Evolutionary conservation across 176 grass and related monocot species (phyloP).

Genomic region (Oryza meridionalis): DNA sequence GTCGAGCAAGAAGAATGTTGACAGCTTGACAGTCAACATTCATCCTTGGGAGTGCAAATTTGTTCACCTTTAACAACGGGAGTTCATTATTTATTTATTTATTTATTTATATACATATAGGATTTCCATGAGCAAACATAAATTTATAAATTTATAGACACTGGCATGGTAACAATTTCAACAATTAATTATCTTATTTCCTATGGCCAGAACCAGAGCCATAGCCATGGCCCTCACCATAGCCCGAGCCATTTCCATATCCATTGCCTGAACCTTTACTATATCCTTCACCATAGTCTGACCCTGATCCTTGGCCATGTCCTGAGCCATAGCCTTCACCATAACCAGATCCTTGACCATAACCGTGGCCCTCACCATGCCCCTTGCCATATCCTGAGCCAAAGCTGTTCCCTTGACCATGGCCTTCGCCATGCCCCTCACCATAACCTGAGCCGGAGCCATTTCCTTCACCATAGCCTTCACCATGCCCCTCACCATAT

Average conservation of each 20-base stretch:
- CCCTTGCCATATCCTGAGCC: not conserved
- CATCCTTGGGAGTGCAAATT: not conserved
- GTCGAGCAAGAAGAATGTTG: not conserved
- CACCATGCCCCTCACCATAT: constrained; percentile 25
- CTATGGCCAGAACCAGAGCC: constrained; percentile 26
- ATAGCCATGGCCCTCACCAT: constrained; percentile 43
- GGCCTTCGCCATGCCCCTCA: constrained; percentile 17
- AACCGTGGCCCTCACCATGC: not conserved
- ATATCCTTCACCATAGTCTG: not conserved
- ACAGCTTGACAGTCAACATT: not conserved
- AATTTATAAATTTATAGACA: not conserved
- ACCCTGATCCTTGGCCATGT: constrained; percentile 23
- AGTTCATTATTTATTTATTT: constrained; percentile 25
- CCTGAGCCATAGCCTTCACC: constrained; percentile 1
- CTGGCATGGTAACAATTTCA: not conserved
- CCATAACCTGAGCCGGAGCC: constrained; percentile 10
- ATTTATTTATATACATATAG: constrained; percentile 3
- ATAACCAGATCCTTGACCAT: constrained; percentile 26
- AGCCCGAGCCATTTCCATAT: constrained; percentile 29
- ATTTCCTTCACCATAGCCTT: constrained; percentile 34
- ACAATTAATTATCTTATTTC: not conserved
- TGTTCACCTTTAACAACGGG: not conserved
- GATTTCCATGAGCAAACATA: not conserved
- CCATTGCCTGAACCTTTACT: constrained; percentile 25
- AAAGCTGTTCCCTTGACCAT: not conserved